Percentiles rank a stretch among this genome's conserved stretches.
phyloP scores from a whole-genome alignment of 768 basidiomycete species.

The Leucocoprinus birnbaumii region DNA sequence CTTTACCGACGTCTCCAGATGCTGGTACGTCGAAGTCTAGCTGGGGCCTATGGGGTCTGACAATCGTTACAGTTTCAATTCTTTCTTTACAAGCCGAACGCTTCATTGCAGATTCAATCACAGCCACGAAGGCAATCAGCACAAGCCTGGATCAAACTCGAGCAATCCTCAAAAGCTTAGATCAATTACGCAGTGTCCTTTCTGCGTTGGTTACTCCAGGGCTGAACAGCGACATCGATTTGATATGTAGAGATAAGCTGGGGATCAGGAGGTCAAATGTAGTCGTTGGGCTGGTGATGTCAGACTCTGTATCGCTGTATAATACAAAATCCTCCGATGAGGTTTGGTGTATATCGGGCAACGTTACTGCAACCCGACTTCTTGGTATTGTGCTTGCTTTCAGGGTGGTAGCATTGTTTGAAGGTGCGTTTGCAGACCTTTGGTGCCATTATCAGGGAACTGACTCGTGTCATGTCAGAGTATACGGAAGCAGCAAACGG shows the following conservation, averaged over 20 bases:
- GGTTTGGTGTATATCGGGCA: slow-evolving; percentile 72
- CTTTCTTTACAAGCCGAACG: slow-evolving; percentile 49
- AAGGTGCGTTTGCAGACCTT: slow-evolving; percentile 38
- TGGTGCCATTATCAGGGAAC: neutral
- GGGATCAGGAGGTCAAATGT: slow-evolving; percentile 37
- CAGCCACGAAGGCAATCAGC: slow-evolving; percentile 50
- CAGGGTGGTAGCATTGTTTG: slow-evolving; percentile 69
- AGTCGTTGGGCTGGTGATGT: slow-evolving; percentile 52
- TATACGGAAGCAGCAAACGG: slow-evolving; percentile 66
- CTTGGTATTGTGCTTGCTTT: slow-evolving; percentile 66
- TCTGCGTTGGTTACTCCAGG: slow-evolving; percentile 68
- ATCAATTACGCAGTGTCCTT: slow-evolving; percentile 56
- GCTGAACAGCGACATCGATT: slow-evolving; percentile 67
- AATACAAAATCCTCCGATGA: slow-evolving; percentile 31
- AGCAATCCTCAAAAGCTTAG: slow-evolving; percentile 43
- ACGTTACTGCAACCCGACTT: slow-evolving; percentile 67
- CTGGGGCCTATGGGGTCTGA: neutral
- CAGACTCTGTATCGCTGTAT: slow-evolving; percentile 39
- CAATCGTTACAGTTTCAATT: slow-evolving; percentile 37
- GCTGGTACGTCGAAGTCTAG: slow-evolving; percentile 18
- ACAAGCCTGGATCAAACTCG: slow-evolving; percentile 40
- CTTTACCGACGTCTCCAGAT: slow-evolving; percentile 14
- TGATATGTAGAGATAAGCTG: slow-evolving; percentile 58
- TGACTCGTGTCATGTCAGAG: slow-evolving; percentile 38
- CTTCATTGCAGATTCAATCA: slow-evolving; percentile 45